phyloP scores from a whole-genome alignment of 495 filamentous ascomycete genomes.

The Pyronema domesticum region DNA sequence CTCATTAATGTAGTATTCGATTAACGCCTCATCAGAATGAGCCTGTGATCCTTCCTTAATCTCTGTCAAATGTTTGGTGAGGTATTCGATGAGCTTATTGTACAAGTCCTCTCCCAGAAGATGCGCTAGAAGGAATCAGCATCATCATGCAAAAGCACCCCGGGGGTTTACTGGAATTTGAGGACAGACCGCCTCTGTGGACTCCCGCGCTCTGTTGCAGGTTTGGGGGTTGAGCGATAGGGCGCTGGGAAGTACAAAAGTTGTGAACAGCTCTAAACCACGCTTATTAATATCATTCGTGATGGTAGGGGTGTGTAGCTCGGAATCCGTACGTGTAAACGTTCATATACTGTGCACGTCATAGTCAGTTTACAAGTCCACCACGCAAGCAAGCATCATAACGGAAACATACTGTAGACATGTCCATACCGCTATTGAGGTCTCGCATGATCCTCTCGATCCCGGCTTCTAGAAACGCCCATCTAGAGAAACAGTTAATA shows the following conservation, averaged over 20 bases:
- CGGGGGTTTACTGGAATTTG: conserved; percentile 9
- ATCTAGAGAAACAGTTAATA: conserved; percentile 34
- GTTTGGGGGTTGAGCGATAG: conserved; percentile 33
- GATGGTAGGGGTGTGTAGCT: conserved; percentile 5
- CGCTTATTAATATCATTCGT: conserved; percentile 1
- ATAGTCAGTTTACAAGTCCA: conserved; percentile 18
- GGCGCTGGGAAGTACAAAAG: conserved; percentile 97
- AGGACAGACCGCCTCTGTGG: conserved; percentile 54
- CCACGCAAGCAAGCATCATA: background rate
- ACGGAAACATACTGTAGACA: conserved; percentile 50
- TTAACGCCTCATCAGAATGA: conserved; percentile 75
- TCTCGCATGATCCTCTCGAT: conserved; percentile 86
- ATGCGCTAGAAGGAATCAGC: conserved; percentile 43
- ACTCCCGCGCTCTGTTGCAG: conserved; percentile 32
- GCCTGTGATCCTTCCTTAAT: conserved; percentile 46
- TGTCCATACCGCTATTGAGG: conserved; percentile 78
- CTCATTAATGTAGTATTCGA: conserved; percentile 90
- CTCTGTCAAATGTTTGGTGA: conserved; percentile 51
- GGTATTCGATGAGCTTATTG: conserved; percentile 67
- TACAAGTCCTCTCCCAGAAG: conserved; percentile 93
- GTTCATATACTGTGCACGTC: conserved; percentile 62
- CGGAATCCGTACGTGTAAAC: conserved; percentile 62
- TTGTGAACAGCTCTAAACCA: conserved; percentile 72
- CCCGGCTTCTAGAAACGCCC: conserved; percentile 71
- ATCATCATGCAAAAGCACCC: conserved; percentile 15